Evolutionary conservation across 371 early-diverging fungal genomes (phyloP).

Genomic region (Circinella minor): DNA sequence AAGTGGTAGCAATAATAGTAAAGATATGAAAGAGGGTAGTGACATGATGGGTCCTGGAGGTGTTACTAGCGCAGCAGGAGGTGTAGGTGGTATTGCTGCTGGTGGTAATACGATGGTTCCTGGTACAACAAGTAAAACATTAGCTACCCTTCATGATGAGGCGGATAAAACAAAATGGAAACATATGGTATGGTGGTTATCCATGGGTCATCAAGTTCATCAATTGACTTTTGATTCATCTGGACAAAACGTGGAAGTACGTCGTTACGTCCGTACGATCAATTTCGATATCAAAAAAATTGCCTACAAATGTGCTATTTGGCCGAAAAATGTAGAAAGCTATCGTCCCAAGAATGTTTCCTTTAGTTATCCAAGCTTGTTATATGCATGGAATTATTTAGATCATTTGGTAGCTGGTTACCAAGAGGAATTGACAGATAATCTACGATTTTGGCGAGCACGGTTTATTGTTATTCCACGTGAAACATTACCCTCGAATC

Average conservation of each 20-base stretch:
- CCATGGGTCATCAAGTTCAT: conserved; percentile 88
- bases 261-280: conserved; percentile 82
- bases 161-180: conserved; percentile 41
- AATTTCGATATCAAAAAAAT: conserved; percentile 64
- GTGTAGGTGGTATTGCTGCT: conserved; percentile 1
- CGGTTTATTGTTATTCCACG: conserved; percentile 90
- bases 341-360: conserved; percentile 62
- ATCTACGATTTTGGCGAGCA: conserved; percentile 85
- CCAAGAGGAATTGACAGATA: conserved; percentile 81
- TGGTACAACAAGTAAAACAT: conserved; percentile 9
- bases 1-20: neutral
- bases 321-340: conserved; percentile 74
- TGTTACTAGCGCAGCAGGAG: neutral
- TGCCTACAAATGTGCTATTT: conserved; percentile 84
- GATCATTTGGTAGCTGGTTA: conserved; percentile 89
- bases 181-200: conserved; percentile 70
- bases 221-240: conserved; percentile 73
- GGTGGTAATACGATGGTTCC: conserved; percentile 3
- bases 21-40: neutral
- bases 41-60: too few relatives aligned
- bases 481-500: conserved; percentile 62
- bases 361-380: conserved; percentile 79
- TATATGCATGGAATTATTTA: conserved; percentile 94
- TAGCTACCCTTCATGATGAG: conserved; percentile 24
- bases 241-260: conserved; percentile 83